Percentiles rank a stretch among this genome's conserved stretches.
Evolutionary conservation across 169 alveolate species (phyloP).

Genomic region (Babesia bovis): DNA sequence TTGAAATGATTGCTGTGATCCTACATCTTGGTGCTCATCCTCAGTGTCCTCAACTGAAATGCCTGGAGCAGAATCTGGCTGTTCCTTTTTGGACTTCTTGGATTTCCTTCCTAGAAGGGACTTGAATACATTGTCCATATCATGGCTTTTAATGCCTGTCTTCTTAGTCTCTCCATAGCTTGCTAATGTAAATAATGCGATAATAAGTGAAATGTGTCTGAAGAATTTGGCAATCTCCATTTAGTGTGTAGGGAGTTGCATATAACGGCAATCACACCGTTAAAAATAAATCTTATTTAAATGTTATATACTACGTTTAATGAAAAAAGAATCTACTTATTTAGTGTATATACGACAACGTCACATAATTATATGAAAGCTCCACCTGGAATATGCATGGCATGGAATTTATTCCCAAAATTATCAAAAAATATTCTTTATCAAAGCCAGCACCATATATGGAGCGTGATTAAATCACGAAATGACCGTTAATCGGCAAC

Average conservation of each 20-base stretch:
- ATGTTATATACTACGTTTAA: too few species aligned
- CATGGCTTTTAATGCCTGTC: neutral
- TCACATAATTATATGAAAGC: too few species aligned
- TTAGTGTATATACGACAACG: too few species aligned
- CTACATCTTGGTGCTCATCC: too few species aligned
- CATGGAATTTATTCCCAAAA: too few species aligned
- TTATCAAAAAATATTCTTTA: too few species aligned
- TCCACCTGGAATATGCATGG: too few species aligned
- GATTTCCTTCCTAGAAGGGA: neutral
- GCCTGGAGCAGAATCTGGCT: neutral
- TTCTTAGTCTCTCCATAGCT: neutral
- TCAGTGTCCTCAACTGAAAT: neutral
- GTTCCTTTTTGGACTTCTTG: neutral
- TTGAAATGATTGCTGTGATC: too few species aligned
- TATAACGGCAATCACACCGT: neutral
- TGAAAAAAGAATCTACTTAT: too few species aligned
- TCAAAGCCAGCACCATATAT: too few species aligned
- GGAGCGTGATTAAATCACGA: too few species aligned
- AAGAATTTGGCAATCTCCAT: neutral
- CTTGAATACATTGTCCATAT: conserved; percentile 1
- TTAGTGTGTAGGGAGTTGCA: neutral
- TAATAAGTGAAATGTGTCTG: neutral
- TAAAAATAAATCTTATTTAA: neutral
- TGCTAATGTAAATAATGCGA: neutral
- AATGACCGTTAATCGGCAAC: neutral